Conservation (phyloP, 768 basidiomycete genomes). For the Lentinula raphanica region DNA sequence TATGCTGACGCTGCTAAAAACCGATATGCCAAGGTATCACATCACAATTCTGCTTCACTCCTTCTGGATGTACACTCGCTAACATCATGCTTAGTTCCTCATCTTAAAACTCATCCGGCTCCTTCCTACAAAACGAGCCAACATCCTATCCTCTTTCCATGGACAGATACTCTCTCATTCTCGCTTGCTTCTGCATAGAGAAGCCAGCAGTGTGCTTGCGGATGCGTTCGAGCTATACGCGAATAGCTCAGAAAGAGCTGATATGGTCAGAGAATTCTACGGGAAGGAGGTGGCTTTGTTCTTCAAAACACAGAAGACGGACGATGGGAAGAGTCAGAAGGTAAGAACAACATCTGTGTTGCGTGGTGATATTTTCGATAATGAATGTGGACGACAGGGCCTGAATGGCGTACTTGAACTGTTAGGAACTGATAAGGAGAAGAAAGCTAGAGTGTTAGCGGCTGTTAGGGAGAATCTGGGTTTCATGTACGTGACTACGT, state of each 20-base stretch:
- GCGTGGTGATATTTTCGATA: conserved; percentile 16
- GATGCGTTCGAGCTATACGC: conserved; percentile 87
- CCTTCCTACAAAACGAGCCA: conserved; percentile 67
- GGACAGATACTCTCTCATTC: conserved; percentile 47
- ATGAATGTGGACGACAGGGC: conserved; percentile 60
- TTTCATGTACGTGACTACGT: conserved; percentile 53
- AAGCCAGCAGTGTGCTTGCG: conserved; percentile 78
- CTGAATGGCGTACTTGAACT: conserved; percentile 62
- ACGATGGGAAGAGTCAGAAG: neutral
- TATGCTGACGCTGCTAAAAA: conserved; percentile 76
- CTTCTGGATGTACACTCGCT: neutral
- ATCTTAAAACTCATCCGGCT: conserved; percentile 74
- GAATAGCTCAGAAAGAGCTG: conserved; percentile 76
- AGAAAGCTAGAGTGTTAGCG: conserved; percentile 58
- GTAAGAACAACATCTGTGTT: neutral
- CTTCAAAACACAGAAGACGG: conserved; percentile 42
- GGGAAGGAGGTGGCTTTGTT: conserved; percentile 84
- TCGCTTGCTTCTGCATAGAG: conserved; percentile 75
- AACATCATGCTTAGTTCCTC: conserved; percentile 50
- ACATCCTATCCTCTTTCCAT: conserved; percentile 78
- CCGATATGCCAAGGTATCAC: conserved; percentile 91
- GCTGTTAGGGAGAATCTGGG: conserved; percentile 71
- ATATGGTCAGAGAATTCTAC: conserved; percentile 83
- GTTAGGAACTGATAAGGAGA: conserved; percentile 46
- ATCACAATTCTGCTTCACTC: conserved; percentile 8